phyloP scores from a whole-genome alignment of 2,329 filamentous ascomycete genomes.

The Pestalotiopsis sp. region DNA sequence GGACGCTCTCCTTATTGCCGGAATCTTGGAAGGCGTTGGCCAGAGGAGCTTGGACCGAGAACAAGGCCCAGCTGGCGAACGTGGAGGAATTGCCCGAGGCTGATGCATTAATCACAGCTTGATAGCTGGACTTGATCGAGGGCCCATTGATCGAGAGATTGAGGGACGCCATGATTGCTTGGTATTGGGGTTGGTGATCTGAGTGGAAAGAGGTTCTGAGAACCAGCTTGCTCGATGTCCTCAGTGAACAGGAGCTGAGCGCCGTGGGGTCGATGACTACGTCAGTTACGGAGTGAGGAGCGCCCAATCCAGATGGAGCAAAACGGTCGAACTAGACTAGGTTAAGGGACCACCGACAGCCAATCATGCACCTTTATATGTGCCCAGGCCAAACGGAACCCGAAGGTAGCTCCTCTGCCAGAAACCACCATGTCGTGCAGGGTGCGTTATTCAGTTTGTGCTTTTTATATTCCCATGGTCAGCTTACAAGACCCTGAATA shows the following conservation, averaged over 20 bases:
- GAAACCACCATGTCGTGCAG: not conserved
- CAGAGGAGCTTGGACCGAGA: conserved; percentile 89
- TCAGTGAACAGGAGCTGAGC: not conserved
- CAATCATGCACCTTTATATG: not conserved
- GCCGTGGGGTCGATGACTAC: not conserved
- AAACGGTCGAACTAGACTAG: not conserved
- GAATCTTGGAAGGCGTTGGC: conserved; percentile 90
- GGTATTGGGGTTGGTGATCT: conserved; percentile 8
- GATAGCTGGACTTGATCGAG: conserved; percentile 82
- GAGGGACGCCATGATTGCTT: conserved; percentile 70
- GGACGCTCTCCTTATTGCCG: conserved; percentile 84
- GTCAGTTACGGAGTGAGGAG: not conserved
- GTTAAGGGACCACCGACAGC: not conserved
- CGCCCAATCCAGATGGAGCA: not conserved
- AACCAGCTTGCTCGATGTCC: conserved; percentile 1
- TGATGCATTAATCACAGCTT: conserved; percentile 57
- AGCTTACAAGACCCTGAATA: not conserved
- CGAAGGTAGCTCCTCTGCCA: not conserved
- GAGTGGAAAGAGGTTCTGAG: not conserved
- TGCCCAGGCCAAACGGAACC: not conserved
- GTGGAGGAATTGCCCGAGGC: conserved; percentile 70
- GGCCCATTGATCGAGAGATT: conserved; percentile 80
- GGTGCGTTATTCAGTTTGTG: not conserved
- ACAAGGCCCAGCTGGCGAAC: conserved; percentile 90
- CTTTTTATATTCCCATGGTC: not conserved